phyloP scores from a whole-genome alignment of 352 stramenopile genomes.

The Phytophthora hibernalis region DNA sequence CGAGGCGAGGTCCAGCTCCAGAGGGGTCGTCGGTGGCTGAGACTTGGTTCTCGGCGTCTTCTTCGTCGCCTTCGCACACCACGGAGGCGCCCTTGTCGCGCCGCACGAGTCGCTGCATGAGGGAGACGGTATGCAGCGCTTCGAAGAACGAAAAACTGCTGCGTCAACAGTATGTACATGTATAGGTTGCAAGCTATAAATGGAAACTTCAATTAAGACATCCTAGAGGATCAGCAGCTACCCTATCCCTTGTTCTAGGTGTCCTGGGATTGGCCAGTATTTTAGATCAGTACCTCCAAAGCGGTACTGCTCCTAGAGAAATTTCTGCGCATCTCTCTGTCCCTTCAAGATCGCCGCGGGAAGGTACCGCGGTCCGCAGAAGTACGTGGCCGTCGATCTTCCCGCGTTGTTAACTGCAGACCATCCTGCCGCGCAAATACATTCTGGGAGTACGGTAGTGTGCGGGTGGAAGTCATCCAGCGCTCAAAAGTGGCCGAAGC shows the following conservation, averaged over 20 bases:
- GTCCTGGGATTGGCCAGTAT: neutral
- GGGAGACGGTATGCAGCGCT: slow-evolving; percentile 15
- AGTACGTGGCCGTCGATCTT: neutral
- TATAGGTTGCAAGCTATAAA: neutral
- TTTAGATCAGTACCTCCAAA: no score
- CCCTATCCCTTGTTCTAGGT: neutral
- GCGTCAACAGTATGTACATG: slow-evolving; percentile 15
- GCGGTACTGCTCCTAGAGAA: slow-evolving; percentile 8
- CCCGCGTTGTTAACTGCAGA: no score
- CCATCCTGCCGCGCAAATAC: no score
- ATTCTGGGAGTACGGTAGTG: no score
- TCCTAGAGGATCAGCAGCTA: neutral
- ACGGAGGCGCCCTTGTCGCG: slow-evolving; percentile 28
- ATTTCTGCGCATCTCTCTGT: slow-evolving; percentile 3
- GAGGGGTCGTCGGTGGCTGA: slow-evolving; percentile 4
- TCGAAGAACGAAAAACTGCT: slow-evolving; percentile 19
- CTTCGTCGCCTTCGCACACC: slow-evolving; percentile 32
- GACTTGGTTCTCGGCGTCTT: slow-evolving; percentile 17
- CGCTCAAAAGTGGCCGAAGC: neutral
- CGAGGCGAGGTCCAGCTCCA: slow-evolving; percentile 15
- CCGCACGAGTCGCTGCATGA: slow-evolving; percentile 37
- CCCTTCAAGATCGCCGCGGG: slow-evolving; percentile 3
- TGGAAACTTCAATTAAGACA: neutral
- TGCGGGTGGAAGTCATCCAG: no score
- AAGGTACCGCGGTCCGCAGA: slow-evolving; percentile 2